Base-by-base conservation (phyloP, 169 alveolate genomes). In the Plasmodium vinckei region DNA sequence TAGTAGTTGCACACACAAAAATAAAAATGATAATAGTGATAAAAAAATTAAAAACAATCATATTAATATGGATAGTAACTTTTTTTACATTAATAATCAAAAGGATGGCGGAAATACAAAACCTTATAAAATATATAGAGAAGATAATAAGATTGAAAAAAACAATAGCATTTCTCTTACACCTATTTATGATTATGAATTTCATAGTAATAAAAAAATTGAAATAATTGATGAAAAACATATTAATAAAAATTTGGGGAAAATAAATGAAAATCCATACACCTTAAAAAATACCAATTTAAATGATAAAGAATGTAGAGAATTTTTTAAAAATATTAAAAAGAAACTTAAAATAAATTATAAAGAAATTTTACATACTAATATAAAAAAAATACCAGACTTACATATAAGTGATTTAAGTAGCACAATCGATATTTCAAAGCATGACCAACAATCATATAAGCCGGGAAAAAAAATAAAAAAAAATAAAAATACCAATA, bases 251-350 rank as follows among this genome's bases (percentile, higher is more conserved):
- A 51, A 51, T 13, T 15, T 13, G 2, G 59, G 17, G 19, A 51
- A 69, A 9, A 13, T 51, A 3, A 7, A 3, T 13, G 77, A 69
- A 7, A 25, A 69, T 13, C 9, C 19, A 19, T 33, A 33, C 7
- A 33, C 42, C 42, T 4, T 7, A 33, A 53, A 53, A 47, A 71
- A 82, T 21, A 71, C 54, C 13, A 72, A 82, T 59, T 27, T 53
- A 17, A 65, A 82, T 82, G 84, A 82, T 47, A 82, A 82, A 44
- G 21, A 60, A 23, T 82, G 90, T 19, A 82, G 71, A 25, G 27
- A 67, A 47, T 82, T 82, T 70, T 82, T 82, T 57, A 82, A 82
- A 60, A 61, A 82, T 9, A 49, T 82, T 67, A 82, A 82, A 59
- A 79, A 79, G 23, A 57, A 82, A 42, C 57, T 82, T 42, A 82